These are phyloP conservation scores for Lachnellula suecica DNA, from an alignment of 2,329 filamentous ascomycete species.

Conservation along the genomic window DNA sequence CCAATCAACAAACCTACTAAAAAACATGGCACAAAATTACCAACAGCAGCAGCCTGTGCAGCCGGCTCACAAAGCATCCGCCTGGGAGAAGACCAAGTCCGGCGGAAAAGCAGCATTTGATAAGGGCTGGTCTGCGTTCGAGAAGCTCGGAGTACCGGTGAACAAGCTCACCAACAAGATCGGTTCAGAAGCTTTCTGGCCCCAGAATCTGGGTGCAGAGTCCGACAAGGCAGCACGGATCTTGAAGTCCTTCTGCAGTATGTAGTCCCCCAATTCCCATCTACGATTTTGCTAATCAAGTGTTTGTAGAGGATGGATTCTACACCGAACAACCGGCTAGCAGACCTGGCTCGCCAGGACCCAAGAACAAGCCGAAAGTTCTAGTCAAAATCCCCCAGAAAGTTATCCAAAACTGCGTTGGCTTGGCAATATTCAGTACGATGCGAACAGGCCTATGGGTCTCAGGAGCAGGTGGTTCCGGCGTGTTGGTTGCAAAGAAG, in stretches of 20 bases:
- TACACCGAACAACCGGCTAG: conserved; percentile 48
- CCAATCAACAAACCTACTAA: too few species aligned
- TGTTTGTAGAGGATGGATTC: conserved; percentile 61
- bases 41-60: not conserved
- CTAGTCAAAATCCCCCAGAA: conserved; percentile 80
- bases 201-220: conserved; percentile 79
- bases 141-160: conserved; percentile 70
- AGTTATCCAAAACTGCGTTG: conserved; percentile 84
- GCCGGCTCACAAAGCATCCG: conserved; percentile 10
- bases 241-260: conserved; percentile 85
- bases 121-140: conserved; percentile 66
- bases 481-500: conserved; percentile 69
- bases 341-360: conserved; percentile 23
- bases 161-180: conserved; percentile 81
- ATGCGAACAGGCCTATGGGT: conserved; percentile 92
- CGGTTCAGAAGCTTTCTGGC: conserved; percentile 81
- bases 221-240: conserved; percentile 89
- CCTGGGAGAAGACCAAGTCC: conserved; percentile 52
- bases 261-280: conserved; percentile 34
- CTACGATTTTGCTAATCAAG: not conserved
- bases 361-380: conserved; percentile 57
- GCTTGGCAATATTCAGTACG: conserved; percentile 88
- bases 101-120: conserved; percentile 67
- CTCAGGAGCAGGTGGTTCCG: conserved; percentile 84
- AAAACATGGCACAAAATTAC: not conserved